These are phyloP conservation scores for Eimeria praecox DNA, from an alignment of 169 alveolate genomes.

Conservation along the genomic window DNA sequence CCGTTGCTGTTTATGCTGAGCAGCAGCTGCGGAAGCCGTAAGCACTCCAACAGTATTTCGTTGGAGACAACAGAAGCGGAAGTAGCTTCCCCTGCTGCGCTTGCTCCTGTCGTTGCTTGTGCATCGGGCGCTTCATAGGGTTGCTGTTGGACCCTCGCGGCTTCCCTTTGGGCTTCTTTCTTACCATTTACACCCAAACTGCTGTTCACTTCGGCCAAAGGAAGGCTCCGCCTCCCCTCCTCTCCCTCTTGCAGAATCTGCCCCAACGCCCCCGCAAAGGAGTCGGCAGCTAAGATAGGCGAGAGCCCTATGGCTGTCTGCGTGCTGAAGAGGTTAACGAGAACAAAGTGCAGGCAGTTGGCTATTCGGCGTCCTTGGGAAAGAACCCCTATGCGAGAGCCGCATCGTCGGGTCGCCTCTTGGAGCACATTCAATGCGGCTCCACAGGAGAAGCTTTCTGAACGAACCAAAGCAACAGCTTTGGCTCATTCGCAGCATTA, in stretches of 20 bases:
- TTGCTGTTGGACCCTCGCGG: not conserved
- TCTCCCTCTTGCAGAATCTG: not conserved
- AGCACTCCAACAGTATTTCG: not conserved
- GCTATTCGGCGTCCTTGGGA: not conserved
- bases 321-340: slow-evolving; percentile 2
- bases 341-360: slow-evolving; percentile 43
- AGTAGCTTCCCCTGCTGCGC: not conserved
- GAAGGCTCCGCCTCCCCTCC: not conserved
- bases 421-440: slow-evolving; percentile 3
- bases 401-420: slow-evolving; percentile 22
- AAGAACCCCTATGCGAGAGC: not conserved
- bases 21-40: not conserved
- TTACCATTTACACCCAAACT: not conserved
- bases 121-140: not conserved
- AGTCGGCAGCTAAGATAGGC: not conserved
- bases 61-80: not conserved
- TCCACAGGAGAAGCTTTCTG: slow-evolving; percentile 24
- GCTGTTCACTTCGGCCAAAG: not conserved
- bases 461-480: not conserved
- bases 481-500: not conserved
- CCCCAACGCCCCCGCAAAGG: slow-evolving; percentile 16
- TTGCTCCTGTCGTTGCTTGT: not conserved
- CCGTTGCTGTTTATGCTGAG: not conserved
- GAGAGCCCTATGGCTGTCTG: not conserved
- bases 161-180: not conserved